Base-by-base conservation (phyloP, 1,284 basidiomycete genomes). In the Cryptococcus jaspeensis region DNA sequence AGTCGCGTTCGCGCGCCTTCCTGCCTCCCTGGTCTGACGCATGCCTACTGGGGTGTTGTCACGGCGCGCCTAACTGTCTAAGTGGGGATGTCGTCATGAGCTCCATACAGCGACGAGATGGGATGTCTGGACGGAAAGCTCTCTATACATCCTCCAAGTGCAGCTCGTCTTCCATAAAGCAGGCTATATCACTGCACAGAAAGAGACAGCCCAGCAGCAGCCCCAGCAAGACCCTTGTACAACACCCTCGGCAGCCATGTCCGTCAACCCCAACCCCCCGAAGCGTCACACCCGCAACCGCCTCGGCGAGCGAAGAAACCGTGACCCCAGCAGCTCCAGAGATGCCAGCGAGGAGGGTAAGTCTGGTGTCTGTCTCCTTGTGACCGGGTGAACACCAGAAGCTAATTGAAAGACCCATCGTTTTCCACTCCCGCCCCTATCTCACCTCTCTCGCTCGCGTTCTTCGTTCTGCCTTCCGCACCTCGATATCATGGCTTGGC, bases 291-390 rank as follows among this genome's bases (percentile, higher is more conserved):
- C 59, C 18, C 55, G 65, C 22, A 71, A 71, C 36, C 37, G 58
- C 23, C 46, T 66, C 20, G 69, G 63, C 13, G 69, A 69, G 50
- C 42, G 64, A 38, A 58, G 69, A 32, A 53, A 58, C 18, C 51
- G 63, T 47, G 66, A 62, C 52, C 62, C 62, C 20, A 64, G 63
- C 32, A 72, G 71, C 48, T 76, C 74, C 25, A 63, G 70, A 61
- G 74, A 77, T 61, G 75, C 75, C 9, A 76, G 74, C 53, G 75
- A 76, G 50, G 75, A 77, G 58, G 75, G 73, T 75, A 55, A 63
- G 71, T 59, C 35, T 15, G 28, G 22, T 32, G 16, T 22, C 23
- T 25, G 42, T 36, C 37, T 49, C 12, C 22, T 11, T 32, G 18
- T 32, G 28, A 32, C 9, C 28, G 28, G 4, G 4, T 32, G 37